These are phyloP conservation scores for Saccharomycopsis capsularis DNA, from an alignment of 805 yeast genomes.

Conservation along the genomic window DNA sequence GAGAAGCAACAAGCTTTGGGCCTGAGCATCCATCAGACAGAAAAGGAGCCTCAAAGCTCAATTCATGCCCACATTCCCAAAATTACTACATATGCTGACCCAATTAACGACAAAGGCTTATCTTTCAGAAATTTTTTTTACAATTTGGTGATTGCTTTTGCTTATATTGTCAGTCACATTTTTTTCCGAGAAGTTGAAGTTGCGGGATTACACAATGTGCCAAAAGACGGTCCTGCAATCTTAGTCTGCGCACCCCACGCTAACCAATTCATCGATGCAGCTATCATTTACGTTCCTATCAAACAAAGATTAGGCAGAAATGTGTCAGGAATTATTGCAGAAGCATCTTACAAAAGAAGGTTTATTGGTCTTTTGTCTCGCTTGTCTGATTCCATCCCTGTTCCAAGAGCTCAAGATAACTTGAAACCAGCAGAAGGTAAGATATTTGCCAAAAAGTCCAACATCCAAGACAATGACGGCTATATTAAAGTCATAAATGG, in stretches of 20 bases:
- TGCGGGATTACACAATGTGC: constrained; percentile 59
- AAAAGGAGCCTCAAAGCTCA: neutral
- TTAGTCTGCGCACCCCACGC: constrained; percentile 98
- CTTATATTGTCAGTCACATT: constrained; percentile 25
- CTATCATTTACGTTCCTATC: constrained; percentile 18
- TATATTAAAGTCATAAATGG: constrained; percentile 42
- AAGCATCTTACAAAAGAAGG: constrained; percentile 52
- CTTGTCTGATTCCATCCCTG: constrained; percentile 76
- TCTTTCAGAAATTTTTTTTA: constrained; percentile 19
- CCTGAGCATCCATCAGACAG: too few species aligned
- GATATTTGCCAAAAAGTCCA: constrained; percentile 46
- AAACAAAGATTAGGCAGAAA: constrained; percentile 18
- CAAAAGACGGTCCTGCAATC: constrained; percentile 72
- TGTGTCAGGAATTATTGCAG: constrained; percentile 49
- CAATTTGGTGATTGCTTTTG: constrained; percentile 21
- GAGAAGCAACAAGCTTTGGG: too few species aligned
- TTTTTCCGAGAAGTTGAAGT: constrained; percentile 72
- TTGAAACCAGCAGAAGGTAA: constrained; percentile 52
- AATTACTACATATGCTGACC: constrained; percentile 22
- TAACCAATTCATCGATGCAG: constrained; percentile 66
- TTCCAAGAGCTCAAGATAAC: constrained; percentile 84
- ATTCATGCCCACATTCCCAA: constrained; percentile 11
- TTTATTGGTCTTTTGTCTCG: constrained; percentile 73
- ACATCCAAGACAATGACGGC: constrained; percentile 36
- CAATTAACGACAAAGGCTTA: constrained; percentile 9